Evolutionary conservation across 2,329 filamentous ascomycete genomes (phyloP).

Genomic region (Clonostachys chloroleuca): DNA sequence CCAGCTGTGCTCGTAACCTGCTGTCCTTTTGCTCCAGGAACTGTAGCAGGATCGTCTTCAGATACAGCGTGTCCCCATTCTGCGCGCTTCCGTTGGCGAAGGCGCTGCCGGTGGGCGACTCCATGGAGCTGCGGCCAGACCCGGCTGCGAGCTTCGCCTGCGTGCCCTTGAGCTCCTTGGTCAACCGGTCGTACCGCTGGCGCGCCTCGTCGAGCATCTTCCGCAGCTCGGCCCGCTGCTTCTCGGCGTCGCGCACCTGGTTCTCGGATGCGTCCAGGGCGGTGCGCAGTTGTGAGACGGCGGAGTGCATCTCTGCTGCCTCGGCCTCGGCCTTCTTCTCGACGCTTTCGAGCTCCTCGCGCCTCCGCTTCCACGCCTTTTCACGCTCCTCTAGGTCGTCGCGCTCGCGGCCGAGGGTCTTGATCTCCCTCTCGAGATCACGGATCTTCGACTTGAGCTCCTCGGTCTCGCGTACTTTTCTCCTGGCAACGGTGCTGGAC

Average conservation of each 20-base stretch:
- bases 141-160: constrained; percentile 39
- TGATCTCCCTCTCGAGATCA: constrained; percentile 75
- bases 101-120: constrained; percentile 26
- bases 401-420: constrained; percentile 66
- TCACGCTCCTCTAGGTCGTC: constrained; percentile 73
- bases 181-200: constrained; percentile 72
- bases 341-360: constrained; percentile 70
- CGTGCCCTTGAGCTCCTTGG: constrained; percentile 56
- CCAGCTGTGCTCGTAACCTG: constrained; percentile 68
- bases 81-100: constrained; percentile 14
- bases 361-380: constrained; percentile 67
- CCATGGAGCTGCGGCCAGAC: constrained; percentile 36
- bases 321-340: constrained; percentile 69
- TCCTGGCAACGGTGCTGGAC: constrained; percentile 70
- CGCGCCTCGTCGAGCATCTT: constrained; percentile 75
- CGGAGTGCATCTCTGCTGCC: constrained; percentile 67
- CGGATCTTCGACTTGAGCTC: constrained; percentile 76
- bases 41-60: constrained; percentile 78
- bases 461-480: constrained; percentile 78
- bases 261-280: constrained; percentile 84
- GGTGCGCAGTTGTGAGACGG: constrained; percentile 73
- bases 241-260: constrained; percentile 78
- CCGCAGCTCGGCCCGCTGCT: constrained; percentile 72
- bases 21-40: constrained; percentile 80
- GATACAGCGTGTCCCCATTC: constrained; percentile 53